Evolutionary conservation across 176 grass and related monocot species (phyloP).

Genomic region (Typha latifolia): DNA sequence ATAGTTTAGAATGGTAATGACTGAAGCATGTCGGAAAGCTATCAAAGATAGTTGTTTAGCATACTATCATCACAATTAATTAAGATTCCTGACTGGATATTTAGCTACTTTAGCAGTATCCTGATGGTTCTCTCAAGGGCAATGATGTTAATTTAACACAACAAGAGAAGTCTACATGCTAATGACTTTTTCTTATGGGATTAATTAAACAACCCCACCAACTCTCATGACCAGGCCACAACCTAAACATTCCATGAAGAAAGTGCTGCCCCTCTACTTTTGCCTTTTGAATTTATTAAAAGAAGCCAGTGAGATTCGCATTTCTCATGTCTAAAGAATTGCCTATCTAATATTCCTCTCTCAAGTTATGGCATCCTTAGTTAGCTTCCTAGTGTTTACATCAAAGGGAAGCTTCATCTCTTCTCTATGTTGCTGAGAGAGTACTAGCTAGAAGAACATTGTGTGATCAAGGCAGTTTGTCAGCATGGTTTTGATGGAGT

Average conservation of each 20-base stretch:
- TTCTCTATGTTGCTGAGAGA: constrained; percentile 16
- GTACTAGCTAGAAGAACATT: constrained; percentile 10
- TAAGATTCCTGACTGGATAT: background rate
- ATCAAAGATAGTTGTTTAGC: background rate
- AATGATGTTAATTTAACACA: background rate
- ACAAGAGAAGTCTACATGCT: constrained; percentile 2
- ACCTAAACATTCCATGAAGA: constrained; percentile 26
- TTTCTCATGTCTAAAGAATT: constrained; percentile 8
- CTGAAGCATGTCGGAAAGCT: constrained; percentile 14
- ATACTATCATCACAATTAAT: constrained; percentile 4
- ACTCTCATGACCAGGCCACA: constrained; percentile 5
- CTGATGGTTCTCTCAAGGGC: background rate
- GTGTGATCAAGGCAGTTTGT: background rate
- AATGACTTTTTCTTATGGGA: constrained; percentile 3
- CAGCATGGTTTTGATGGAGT: constrained; percentile 12
- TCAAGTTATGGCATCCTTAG: background rate
- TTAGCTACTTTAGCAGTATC: background rate
- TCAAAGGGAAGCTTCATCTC: constrained; percentile 7
- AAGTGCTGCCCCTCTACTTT: constrained; percentile 28
- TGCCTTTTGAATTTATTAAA: constrained; percentile 13
- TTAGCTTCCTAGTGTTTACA: constrained; percentile 17
- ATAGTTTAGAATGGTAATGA: constrained; percentile 12
- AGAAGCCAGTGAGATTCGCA: constrained; percentile 18
- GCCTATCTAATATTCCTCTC: background rate
- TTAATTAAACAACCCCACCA: constrained; percentile 4